A percentile compares a stretch with the other conserved stretches of the same genome.
Conservation (phyloP, 495 filamentous ascomycete species). For the Aspergillus bertholletiae region DNA sequence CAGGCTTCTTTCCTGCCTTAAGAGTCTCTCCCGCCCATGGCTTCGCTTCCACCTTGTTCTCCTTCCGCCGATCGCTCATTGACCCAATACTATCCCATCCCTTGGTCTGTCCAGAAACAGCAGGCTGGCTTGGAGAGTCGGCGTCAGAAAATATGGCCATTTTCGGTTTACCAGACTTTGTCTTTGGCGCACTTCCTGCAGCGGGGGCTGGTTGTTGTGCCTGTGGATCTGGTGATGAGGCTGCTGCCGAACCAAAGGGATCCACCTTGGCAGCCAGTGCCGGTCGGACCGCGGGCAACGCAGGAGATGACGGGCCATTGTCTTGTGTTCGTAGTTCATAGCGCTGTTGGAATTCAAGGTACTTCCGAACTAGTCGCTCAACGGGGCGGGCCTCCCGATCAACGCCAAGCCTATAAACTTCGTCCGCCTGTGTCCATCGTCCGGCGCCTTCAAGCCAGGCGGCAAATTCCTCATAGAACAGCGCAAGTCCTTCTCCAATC, state of each 20-base stretch:
- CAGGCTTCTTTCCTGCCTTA: conserved; percentile 77
- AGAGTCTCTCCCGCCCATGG: conserved; percentile 92
- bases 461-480: conserved; percentile 98
- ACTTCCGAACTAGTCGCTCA: conserved; percentile 81
- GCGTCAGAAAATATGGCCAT: conserved; percentile 88
- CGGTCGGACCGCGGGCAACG: conserved; percentile 76
- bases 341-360: conserved; percentile 80
- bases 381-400: conserved; percentile 81
- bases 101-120: conserved; percentile 49
- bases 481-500: conserved; percentile 80
- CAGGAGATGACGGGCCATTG: conserved; percentile 76
- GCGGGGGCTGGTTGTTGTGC: conserved; percentile 45
- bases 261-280: conserved; percentile 83
- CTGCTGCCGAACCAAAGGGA: conserved; percentile 58
- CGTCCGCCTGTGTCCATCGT: conserved; percentile 87
- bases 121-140: conserved; percentile 38
- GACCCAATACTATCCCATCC: conserved; percentile 94
- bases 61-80: conserved; percentile 83
- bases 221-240: conserved; percentile 58
- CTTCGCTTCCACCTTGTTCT: conserved; percentile 81
- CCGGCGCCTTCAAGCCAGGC: conserved; percentile 83
- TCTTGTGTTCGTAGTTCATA: conserved; percentile 58
- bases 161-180: conserved; percentile 67
- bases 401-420: conserved; percentile 85
- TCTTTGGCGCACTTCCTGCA: conserved; percentile 49